phyloP scores from a whole-genome alignment of 305 asterid species.

The Nicotiana rustica region DNA sequence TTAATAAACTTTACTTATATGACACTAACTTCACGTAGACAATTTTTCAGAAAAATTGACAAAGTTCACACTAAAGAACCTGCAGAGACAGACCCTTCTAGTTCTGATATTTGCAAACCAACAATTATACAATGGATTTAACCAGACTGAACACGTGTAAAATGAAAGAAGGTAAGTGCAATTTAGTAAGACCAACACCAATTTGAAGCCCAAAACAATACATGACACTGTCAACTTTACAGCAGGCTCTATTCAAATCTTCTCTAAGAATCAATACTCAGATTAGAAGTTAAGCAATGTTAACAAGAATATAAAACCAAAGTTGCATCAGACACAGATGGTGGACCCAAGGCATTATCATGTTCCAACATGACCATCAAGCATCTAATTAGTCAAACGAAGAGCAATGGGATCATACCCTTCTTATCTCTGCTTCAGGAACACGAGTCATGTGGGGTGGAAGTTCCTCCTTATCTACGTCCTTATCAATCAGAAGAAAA shows the following conservation, averaged over 20 bases:
- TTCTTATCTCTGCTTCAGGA: slow-evolving; percentile 76
- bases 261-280: not conserved
- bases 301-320: not conserved
- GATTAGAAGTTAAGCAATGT: not conserved
- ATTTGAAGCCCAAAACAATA: not conserved
- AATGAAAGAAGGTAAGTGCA: not conserved
- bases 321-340: not conserved
- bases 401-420: slow-evolving; percentile 51
- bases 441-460: slow-evolving; percentile 89
- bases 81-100: not conserved
- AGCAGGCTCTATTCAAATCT: not conserved
- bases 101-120: not conserved
- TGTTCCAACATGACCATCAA: not conserved
- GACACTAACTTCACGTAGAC: not conserved
- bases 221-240: not conserved
- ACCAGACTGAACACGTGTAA: not conserved
- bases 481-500: slow-evolving; percentile 51
- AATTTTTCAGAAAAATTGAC: not conserved
- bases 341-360: not conserved
- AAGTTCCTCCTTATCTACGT: slow-evolving; percentile 82
- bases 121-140: not conserved
- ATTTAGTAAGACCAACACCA: not conserved
- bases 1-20: not conserved
- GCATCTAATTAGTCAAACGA: not conserved
- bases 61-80: not conserved